These are phyloP conservation scores for Ambrosiella beaveri DNA, from an alignment of 2,329 filamentous ascomycete species.

Conservation along the genomic window DNA sequence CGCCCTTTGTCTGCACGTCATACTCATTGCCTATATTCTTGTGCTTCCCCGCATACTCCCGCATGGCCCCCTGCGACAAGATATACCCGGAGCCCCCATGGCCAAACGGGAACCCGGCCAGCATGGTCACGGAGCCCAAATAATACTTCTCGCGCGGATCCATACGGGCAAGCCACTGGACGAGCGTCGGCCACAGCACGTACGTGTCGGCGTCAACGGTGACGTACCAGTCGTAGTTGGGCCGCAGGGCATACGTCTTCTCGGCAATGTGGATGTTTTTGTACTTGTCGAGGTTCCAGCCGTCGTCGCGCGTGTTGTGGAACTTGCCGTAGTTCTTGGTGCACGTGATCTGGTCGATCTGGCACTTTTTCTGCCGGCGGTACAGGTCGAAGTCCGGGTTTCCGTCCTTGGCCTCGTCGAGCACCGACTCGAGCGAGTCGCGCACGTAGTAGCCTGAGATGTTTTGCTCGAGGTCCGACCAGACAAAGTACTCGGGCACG, in stretches of 20 bases:
- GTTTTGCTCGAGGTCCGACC: conserved; percentile 36
- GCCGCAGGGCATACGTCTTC: conserved; percentile 32
- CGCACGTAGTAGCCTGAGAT: conserved; percentile 28
- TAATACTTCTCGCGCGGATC: conserved; percentile 29
- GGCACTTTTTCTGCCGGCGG: conserved; percentile 27
- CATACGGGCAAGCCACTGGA: conserved; percentile 29
- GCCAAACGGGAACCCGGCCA: conserved; percentile 28
- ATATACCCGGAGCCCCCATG: conserved; percentile 41
- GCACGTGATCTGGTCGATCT: conserved; percentile 28
- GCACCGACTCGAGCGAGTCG: conserved; percentile 30
- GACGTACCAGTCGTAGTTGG: conserved; percentile 39
- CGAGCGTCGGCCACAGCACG: conserved; percentile 34
- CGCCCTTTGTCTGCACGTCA: conserved; percentile 24
- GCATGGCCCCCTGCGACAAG: conserved; percentile 34
- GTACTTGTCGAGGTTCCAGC: conserved; percentile 43
- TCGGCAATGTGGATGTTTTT: conserved; percentile 44
- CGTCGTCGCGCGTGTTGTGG: conserved; percentile 19
- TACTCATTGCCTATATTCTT: conserved; percentile 29
- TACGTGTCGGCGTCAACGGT: conserved; percentile 44
- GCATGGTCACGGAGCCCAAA: conserved; percentile 31
- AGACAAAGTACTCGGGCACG: conserved; percentile 35
- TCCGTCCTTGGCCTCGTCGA: conserved; percentile 24
- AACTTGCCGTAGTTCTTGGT: conserved; percentile 18
- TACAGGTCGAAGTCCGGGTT: conserved; percentile 36
- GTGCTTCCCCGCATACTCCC: conserved; percentile 25